Evolutionary conservation across 2,329 filamentous ascomycete species (phyloP).

Genomic region (Thielaviopsis populi): DNA sequence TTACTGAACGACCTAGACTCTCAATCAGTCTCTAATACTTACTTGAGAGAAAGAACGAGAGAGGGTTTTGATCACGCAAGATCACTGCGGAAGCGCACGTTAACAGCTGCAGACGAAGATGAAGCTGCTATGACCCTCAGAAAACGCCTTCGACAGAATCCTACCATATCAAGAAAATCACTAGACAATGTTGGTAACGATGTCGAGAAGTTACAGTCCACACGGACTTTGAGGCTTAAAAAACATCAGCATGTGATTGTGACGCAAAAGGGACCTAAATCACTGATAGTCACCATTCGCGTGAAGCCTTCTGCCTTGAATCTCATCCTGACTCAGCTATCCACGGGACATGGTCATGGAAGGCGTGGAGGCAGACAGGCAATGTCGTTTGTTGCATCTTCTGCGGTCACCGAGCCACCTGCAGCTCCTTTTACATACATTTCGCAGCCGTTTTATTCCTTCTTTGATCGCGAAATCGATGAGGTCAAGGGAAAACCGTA

Average conservation of each 20-base stretch:
- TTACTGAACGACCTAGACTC: background rate
- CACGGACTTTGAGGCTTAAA: constrained; percentile 13
- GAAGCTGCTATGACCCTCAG: constrained; percentile 10
- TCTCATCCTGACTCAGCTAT: constrained; percentile 33
- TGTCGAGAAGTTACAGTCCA: constrained; percentile 18
- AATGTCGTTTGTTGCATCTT: constrained; percentile 5
- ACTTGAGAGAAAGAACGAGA: background rate
- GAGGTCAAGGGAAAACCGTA: constrained; percentile 89
- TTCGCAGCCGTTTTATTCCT: constrained; percentile 70
- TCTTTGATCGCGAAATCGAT: constrained; percentile 77
- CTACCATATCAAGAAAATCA: constrained; percentile 17
- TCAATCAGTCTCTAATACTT: background rate
- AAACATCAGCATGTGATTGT: constrained; percentile 8
- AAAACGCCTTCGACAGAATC: constrained; percentile 14
- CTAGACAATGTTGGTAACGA: constrained; percentile 24
- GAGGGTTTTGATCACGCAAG: background rate
- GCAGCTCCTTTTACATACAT: constrained; percentile 45
- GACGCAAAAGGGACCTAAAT: constrained; percentile 23
- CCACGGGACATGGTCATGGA: constrained; percentile 7
- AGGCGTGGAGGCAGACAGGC: constrained; percentile 8
- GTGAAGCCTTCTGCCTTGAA: constrained; percentile 43
- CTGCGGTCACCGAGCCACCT: constrained; percentile 22
- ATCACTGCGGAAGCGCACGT: constrained; percentile 14
- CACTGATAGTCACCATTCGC: constrained; percentile 42
- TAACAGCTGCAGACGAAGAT: constrained; percentile 15